Base-by-base conservation (phyloP, 1,139 yeast genomes). In the Casaregolazyma suthepensis region DNA sequence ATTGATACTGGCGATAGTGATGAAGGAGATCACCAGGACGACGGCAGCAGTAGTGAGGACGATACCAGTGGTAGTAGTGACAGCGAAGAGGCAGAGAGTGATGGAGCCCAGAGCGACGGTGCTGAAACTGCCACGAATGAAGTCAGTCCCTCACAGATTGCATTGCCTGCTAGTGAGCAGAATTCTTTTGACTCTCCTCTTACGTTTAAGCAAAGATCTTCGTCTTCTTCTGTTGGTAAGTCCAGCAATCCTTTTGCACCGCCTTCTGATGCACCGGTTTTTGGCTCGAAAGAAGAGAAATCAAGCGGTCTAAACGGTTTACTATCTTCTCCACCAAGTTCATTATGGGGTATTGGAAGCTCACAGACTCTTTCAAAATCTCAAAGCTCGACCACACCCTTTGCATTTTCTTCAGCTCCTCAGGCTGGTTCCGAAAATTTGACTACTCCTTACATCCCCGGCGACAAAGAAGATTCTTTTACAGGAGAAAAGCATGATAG, bases 231-330 rank as follows among this genome's bases (percentile, higher is more conserved):
- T n/a, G 40, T 15, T 35, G 13, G 17, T 13, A 13, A n/a, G 6
- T 35, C 17, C 13, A 15, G 13, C 4, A 35, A 35, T 15, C 9
- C 13, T 7, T 44, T 44, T 44, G 46, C 46, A n/a, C 46, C 37
- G 15, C 46, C 46, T n/a, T 15, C 38, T 13, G 46, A 44, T 44
- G 46, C 38, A 3, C 46, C 46, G 4, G 7, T 44, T 4, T 44
- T 44, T 44, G 46, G 46, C 19, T 7, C 37, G 13, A 23, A 23
- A 15, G 20, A 44, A 35, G 22, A 22, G 10, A 26, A 26, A 9
- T 9, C 26, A 18, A 3, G n/a, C 9, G 45, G 18, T 18, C 2
- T 18, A 10, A 23, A 15, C 26, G 10, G 15, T 31, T n/a, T 29
- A 6, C 19, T 45, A 2, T 19, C 48, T 2, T 15, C 37, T 26